These are phyloP conservation scores for Boechera retrofracta DNA, from an alignment of 345 rosid species.

Conservation along the genomic window DNA sequence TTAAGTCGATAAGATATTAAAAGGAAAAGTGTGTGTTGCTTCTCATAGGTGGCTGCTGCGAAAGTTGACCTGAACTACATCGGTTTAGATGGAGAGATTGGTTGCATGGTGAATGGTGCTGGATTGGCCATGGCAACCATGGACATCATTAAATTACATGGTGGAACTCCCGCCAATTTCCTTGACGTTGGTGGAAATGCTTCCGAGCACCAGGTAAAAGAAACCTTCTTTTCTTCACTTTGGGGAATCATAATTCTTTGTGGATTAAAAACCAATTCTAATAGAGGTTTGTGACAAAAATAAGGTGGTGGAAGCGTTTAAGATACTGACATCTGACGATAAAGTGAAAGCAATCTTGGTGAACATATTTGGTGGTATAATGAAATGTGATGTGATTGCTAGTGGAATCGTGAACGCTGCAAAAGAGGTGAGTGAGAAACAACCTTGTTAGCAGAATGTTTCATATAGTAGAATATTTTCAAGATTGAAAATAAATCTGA, in stretches of 20 bases:
- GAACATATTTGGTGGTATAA: slow-evolving; percentile 98
- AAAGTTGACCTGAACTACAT: slow-evolving; percentile 97
- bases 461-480: not conserved
- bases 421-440: slow-evolving; percentile 63
- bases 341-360: slow-evolving; percentile 99
- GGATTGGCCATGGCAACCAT: slow-evolving; percentile 99
- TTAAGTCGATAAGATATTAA: not conserved
- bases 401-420: slow-evolving; percentile 99
- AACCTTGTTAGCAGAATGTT: not conserved
- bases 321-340: slow-evolving; percentile 94
- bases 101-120: slow-evolving; percentile 99
- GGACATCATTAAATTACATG: slow-evolving; percentile 98
- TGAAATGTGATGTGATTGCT: slow-evolving; percentile 99
- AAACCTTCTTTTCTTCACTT: not conserved
- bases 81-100: slow-evolving; percentile 98
- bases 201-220: slow-evolving; percentile 82
- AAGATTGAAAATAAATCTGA: not conserved
- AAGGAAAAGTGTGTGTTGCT: slow-evolving; percentile 20
- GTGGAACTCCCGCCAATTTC: slow-evolving; percentile 99
- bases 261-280: not conserved
- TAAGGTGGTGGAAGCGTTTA: slow-evolving; percentile 98
- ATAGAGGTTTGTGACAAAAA: not conserved
- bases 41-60: slow-evolving; percentile 84
- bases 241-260: not conserved
- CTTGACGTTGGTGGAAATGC: slow-evolving; percentile 99